A percentile compares a stretch with the other conserved stretches of the same genome.
These are phyloP conservation scores for Septoria linicola DNA, from an alignment of 2,329 filamentous ascomycete genomes.

Conservation along the genomic window DNA sequence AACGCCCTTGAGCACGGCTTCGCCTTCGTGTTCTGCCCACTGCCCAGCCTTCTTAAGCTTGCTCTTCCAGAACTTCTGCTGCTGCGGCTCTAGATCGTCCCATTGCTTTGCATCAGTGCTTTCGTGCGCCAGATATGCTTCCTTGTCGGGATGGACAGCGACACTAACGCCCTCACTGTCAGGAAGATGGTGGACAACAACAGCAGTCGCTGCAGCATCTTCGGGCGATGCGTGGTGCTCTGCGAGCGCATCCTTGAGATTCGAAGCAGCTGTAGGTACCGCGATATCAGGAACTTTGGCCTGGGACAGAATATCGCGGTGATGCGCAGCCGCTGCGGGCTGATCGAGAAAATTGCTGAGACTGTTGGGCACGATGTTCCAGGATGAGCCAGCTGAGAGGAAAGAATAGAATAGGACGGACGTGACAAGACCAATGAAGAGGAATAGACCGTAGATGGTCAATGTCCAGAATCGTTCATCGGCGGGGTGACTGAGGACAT, in stretches of 20 bases:
- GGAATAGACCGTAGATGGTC: conserved; percentile 55
- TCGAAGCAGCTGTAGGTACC: conserved; percentile 7
- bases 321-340: conserved; percentile 20
- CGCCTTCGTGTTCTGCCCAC: conserved; percentile 77
- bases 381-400: conserved; percentile 40
- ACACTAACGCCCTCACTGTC: conserved; percentile 41
- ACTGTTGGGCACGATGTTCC: conserved; percentile 48
- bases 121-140: conserved; percentile 46
- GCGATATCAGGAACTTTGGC: conserved; percentile 16
- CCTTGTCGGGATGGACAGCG: conserved; percentile 39
- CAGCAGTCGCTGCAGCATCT: conserved; percentile 32
- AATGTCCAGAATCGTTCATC: conserved; percentile 55
- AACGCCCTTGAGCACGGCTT: conserved; percentile 72
- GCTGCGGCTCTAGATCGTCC: conserved; percentile 65
- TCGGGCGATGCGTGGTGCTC: conserved; percentile 26
- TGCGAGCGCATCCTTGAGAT: conserved; percentile 18
- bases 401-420: conserved; percentile 65
- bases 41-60: conserved; percentile 68
- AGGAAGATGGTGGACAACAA: conserved; percentile 41
- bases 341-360: conserved; percentile 41
- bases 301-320: conserved; percentile 17
- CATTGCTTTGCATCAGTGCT: conserved; percentile 58
- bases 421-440: conserved; percentile 63
- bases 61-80: conserved; percentile 68
- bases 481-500: conserved; percentile 63